Percentiles rank a stretch among this genome's conserved stretches.
These are phyloP conservation scores for Aspergillus biplanus DNA, from an alignment of 495 filamentous ascomycete species.

Conservation along the genomic window DNA sequence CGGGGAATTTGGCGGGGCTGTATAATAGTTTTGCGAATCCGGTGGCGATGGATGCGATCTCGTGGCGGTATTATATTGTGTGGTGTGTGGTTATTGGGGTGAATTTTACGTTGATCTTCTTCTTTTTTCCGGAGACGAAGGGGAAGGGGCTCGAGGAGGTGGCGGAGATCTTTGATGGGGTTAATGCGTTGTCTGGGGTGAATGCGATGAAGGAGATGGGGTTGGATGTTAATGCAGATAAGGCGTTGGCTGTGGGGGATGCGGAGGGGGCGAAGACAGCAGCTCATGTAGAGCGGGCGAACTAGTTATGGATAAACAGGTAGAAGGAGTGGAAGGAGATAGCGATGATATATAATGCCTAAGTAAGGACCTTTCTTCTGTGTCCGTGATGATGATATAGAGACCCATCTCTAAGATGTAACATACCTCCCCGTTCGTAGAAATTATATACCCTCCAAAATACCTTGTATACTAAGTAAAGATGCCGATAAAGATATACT, in stretches of 20 bases:
- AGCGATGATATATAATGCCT: not conserved
- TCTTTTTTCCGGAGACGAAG: slow-evolving; percentile 17
- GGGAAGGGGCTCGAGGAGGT: slow-evolving; percentile 16
- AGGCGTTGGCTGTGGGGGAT: slow-evolving; percentile 13
- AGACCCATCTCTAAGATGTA: no score
- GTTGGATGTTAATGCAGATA: slow-evolving; percentile 13
- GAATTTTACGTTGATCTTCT: slow-evolving; percentile 8
- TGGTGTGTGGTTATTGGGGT: slow-evolving; percentile 14
- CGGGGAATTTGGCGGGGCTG: slow-evolving; percentile 14
- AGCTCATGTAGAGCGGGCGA: not conserved
- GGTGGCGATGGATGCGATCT: slow-evolving; percentile 17
- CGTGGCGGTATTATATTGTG: slow-evolving; percentile 14
- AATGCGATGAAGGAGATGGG: slow-evolving; percentile 19
- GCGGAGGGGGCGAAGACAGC: not conserved
- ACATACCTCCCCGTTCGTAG: no score
- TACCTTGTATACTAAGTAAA: no score
- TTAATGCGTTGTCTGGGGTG: slow-evolving; percentile 2
- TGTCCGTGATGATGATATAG: no score
- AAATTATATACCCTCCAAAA: no score
- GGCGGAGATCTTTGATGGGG: slow-evolving; percentile 20
- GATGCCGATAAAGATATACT: no score
- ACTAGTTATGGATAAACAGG: not conserved
- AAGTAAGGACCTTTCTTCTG: no score
- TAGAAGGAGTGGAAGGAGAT: not conserved
- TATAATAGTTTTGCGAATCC: slow-evolving; percentile 18